phyloP scores from a whole-genome alignment of 1,139 yeast genomes.

The Trichomonascaceae sp. region DNA sequence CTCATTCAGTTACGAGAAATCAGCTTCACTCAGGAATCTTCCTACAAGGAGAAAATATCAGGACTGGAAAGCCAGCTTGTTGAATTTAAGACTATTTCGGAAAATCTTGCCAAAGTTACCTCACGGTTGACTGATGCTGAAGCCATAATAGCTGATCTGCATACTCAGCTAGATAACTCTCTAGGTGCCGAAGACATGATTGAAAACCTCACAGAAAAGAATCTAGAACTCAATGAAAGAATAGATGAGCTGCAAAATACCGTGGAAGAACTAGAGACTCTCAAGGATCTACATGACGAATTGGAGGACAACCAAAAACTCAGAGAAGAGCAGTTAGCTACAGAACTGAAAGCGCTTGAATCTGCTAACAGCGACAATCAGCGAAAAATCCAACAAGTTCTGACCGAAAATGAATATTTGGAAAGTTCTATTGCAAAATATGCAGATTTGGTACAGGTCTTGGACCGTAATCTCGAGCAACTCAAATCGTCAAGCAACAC shows the following conservation, averaged over 20 bases:
- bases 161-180: constrained; percentile 35
- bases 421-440: constrained; percentile 29
- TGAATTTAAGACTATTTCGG: constrained; percentile 10
- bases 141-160: constrained; percentile 40
- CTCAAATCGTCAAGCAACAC: constrained; percentile 14
- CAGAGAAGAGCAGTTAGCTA: constrained; percentile 49
- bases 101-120: constrained; percentile 22
- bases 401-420: constrained; percentile 34
- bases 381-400: constrained; percentile 30
- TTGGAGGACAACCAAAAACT: constrained; percentile 53
- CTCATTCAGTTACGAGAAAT: constrained; percentile 36
- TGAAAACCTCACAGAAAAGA: constrained; percentile 52
- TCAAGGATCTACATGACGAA: constrained; percentile 55
- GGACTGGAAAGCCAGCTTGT: constrained; percentile 26
- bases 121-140: constrained; percentile 39
- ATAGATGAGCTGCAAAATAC: constrained; percentile 38
- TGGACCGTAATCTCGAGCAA: constrained; percentile 28
- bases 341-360: constrained; percentile 40
- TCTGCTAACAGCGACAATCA: constrained; percentile 30
- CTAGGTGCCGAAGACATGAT: constrained; percentile 40
- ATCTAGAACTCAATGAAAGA: constrained; percentile 41
- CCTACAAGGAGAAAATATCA: constrained; percentile 37
- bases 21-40: constrained; percentile 34
- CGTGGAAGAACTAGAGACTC: constrained; percentile 52
- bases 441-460: constrained; percentile 28